phyloP scores from a whole-genome alignment of 129 eudicot genomes.

The Chrysanthemum lavandulifolium region DNA sequence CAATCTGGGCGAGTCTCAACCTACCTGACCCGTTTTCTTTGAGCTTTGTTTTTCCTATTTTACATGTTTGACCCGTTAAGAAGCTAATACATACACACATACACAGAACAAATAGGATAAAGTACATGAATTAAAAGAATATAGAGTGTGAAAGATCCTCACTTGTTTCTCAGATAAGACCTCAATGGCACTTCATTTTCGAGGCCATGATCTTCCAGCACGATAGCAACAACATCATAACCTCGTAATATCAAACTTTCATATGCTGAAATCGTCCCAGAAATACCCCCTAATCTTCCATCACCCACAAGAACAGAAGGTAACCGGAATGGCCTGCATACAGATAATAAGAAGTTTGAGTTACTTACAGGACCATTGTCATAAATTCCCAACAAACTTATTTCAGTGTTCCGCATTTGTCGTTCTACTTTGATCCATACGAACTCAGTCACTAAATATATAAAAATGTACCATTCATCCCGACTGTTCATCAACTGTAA shows the following conservation, averaged over 20 bases:
- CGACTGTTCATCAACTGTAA: too few species aligned
- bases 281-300: constrained; percentile 95
- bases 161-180: constrained; percentile 77
- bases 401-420: too few species aligned
- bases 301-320: constrained; percentile 95
- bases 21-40: not conserved
- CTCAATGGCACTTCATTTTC: constrained; percentile 63
- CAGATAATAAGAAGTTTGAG: constrained; percentile 10
- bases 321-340: constrained; percentile 79
- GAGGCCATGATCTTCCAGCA: constrained; percentile 89
- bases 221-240: constrained; percentile 84
- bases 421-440: too few species aligned
- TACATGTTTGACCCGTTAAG: not conserved
- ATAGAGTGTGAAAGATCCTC: constrained; percentile 4
- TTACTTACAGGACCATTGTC: too few species aligned
- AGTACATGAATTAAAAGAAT: not conserved
- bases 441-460: too few species aligned
- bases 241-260: constrained; percentile 90
- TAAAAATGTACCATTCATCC: too few species aligned
- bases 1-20: not conserved
- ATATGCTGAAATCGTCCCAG: constrained; percentile 90
- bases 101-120: constrained; percentile 9
- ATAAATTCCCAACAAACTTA: too few species aligned
- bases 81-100: constrained; percentile 1
- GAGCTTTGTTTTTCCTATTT: not conserved